phyloP scores from a whole-genome alignment of 352 stramenopile genomes.

The Phytophthora pini region DNA sequence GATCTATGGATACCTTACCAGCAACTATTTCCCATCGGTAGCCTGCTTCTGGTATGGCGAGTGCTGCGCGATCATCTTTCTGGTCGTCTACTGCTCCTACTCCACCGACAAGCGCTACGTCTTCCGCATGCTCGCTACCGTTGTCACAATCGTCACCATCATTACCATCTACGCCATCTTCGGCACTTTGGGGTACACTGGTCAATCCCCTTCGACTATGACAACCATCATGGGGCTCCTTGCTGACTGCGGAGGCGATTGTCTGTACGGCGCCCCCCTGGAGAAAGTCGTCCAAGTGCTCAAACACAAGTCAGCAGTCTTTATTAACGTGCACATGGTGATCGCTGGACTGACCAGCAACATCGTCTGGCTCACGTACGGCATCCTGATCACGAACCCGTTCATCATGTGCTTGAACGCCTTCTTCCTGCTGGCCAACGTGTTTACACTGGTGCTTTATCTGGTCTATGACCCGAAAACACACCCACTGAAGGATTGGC shows the following conservation, averaged over 20 bases:
- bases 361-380: constrained; percentile 56
- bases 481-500: constrained; percentile 9
- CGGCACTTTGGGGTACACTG: constrained; percentile 32
- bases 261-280: constrained; percentile 48
- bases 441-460: constrained; percentile 29
- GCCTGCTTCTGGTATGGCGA: constrained; percentile 42
- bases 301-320: constrained; percentile 39
- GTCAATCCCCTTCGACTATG: constrained; percentile 30
- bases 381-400: constrained; percentile 29
- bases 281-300: constrained; percentile 51
- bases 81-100: constrained; percentile 53
- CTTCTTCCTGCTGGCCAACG: constrained; percentile 26
- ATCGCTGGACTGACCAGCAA: constrained; percentile 46
- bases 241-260: constrained; percentile 22
- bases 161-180: constrained; percentile 46
- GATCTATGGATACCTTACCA: constrained; percentile 47
- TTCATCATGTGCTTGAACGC: constrained; percentile 32
- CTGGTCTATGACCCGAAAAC: constrained; percentile 24
- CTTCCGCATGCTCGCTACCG: constrained; percentile 18
- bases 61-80: constrained; percentile 39
- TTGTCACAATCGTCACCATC: constrained; percentile 18
- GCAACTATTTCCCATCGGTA: constrained; percentile 49
- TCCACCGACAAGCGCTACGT: constrained; percentile 33
- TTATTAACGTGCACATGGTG: constrained; percentile 56
- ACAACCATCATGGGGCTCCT: constrained; percentile 36